Evolutionary conservation across 306 rosid genomes (phyloP), one percentile per base, ranked within the genome.

Genomic region (Begonia loranthoides): DNA sequence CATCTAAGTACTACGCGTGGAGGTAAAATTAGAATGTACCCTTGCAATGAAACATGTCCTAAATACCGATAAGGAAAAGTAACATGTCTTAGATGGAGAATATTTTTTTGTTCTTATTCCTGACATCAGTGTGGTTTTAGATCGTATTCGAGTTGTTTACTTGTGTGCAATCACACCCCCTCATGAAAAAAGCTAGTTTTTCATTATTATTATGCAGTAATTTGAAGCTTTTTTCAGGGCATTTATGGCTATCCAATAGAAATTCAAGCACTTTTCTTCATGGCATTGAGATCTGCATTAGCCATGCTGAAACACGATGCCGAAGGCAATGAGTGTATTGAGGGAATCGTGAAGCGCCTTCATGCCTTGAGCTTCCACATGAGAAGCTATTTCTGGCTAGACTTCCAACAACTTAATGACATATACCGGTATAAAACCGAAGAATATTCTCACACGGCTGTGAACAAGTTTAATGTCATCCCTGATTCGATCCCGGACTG

Each of bases 211-310:
- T 28, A 1, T 4, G 28, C 4, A 2, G 17, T 54, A 22, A 15
- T 5, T 41, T 12, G 5, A 22, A 55, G 16, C 34, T 16, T 51
- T 56, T 52, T 56, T 53, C 82, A 85, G 95, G 95, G 95, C 49
- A 41, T 85, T 52, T 85, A 85, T 74, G 95, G 95, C 45, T 85
- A 80, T 68, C 95, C 95, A 36, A 85, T 85, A 51, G 95, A 85
- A 71, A 85, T 85, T 64, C 95, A 85, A 75, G 92, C 92, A 67
- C 92, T 85, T 57, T 85, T 85, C 78, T 85, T 85, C 63, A 85
- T 85, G 95, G 87, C 92, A 9, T 51, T 85, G 73, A 70, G 87
- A 74, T 63, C 72, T 67, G 84, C 95, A 51, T 72, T 79, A 73
- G 17, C 81, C 46, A 57, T 85, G 92, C 73, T 85, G 54, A 85